phyloP scores from a whole-genome alignment of 2,329 filamentous ascomycete genomes.

The Daldinia sp. region DNA sequence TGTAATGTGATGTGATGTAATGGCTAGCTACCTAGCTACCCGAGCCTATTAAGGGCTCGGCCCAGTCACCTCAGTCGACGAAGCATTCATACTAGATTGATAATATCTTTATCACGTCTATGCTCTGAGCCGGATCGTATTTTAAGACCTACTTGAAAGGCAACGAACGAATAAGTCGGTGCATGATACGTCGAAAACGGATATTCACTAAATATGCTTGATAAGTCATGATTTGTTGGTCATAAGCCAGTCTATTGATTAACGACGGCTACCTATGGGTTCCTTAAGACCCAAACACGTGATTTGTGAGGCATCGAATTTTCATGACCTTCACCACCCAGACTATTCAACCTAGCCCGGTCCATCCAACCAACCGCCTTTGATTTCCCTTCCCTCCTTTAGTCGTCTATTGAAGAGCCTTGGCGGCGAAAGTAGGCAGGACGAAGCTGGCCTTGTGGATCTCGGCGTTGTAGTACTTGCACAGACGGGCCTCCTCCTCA shows the following conservation, averaged over 20 bases:
- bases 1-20: too few species aligned
- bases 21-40: too few species aligned
- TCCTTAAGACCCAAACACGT: background rate
- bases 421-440: constrained; percentile 90
- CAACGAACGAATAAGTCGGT: too few species aligned
- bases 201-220: background rate
- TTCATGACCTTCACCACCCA: background rate
- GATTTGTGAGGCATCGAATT: background rate
- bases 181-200: background rate
- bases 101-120: too few species aligned
- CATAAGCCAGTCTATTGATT: constrained; percentile 10
- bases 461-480: constrained; percentile 96
- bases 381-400: background rate
- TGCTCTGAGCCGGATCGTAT: too few species aligned
- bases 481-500: constrained; percentile 92
- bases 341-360: background rate
- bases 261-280: constrained; percentile 7
- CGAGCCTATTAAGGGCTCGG: too few species aligned
- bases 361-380: background rate
- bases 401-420: constrained; percentile 66
- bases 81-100: too few species aligned
- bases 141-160: too few species aligned
- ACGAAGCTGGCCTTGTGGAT: constrained; percentile 96
- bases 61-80: too few species aligned
- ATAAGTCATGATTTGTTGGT: background rate